Percentiles rank a stretch among this genome's conserved stretches.
phyloP scores from a whole-genome alignment of 164 flowering plant genomes.

The Buxus sempervirens region DNA sequence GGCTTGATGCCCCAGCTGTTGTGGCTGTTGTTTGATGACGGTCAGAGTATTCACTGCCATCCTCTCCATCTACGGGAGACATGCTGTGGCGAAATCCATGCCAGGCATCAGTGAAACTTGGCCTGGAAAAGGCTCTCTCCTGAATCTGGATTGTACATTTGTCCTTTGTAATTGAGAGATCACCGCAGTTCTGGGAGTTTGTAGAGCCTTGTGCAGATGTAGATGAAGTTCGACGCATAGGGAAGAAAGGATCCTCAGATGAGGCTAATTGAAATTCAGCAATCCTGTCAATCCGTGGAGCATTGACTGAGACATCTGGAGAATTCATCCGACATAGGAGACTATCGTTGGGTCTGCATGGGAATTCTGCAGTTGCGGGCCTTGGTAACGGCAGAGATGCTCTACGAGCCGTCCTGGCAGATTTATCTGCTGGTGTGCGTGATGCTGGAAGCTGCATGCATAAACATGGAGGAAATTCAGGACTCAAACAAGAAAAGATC shows the following conservation, averaged over 20 bases:
- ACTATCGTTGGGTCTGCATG: conserved; percentile 32
- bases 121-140: conserved; percentile 34
- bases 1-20: conserved; percentile 51
- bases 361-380: conserved; percentile 30
- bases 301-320: conserved; percentile 89
- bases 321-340: conserved; percentile 52
- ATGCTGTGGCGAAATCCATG: conserved; percentile 31
- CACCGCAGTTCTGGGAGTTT: conserved; percentile 37
- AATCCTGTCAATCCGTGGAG: conserved; percentile 81
- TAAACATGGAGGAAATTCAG: no score
- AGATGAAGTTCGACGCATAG: conserved; percentile 38
- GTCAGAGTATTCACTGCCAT: conserved; percentile 56
- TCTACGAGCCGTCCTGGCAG: conserved; percentile 43
- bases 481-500: no score
- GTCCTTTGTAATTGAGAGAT: conserved; percentile 70
- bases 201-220: conserved; percentile 54
- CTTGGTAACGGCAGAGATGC: conserved; percentile 70
- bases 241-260: conserved; percentile 51
- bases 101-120: conserved; percentile 33
- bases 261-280: conserved; percentile 83
- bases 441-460: conserved; percentile 54
- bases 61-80: conserved; percentile 30
- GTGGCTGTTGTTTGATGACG: conserved; percentile 44
- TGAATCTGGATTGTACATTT: conserved; percentile 56
- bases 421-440: conserved; percentile 39